A percentile compares a stretch with the other conserved stretches of the same genome.
Evolutionary conservation across 441 rosid genomes (phyloP).

Genomic region (Daphne laureola): DNA sequence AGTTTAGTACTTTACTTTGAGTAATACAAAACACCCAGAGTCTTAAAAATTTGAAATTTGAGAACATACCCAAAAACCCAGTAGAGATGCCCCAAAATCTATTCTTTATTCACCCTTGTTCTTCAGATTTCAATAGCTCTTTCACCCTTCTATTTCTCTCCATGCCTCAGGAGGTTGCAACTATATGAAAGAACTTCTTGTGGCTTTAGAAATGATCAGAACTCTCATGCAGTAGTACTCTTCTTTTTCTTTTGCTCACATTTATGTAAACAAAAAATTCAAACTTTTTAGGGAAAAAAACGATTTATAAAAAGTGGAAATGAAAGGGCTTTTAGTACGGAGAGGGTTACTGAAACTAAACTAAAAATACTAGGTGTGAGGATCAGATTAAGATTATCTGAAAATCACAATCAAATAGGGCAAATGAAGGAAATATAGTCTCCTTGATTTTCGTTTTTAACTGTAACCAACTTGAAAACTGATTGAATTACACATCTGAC

Average conservation of each 20-base stretch:
- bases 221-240: constrained; percentile 9
- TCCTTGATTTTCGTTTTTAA: constrained; percentile 27
- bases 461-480: constrained; percentile 13
- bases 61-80: constrained; percentile 13
- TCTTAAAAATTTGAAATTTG: no score
- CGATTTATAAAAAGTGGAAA: neutral
- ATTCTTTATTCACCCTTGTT: neutral
- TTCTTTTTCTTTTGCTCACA: neutral
- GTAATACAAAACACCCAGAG: no score
- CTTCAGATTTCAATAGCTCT: constrained; percentile 5
- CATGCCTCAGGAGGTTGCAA: neutral
- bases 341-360: no score
- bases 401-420: constrained; percentile 4
- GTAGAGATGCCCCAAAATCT: constrained; percentile 14
- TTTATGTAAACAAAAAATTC: neutral
- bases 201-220: constrained; percentile 9
- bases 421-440: constrained; percentile 21
- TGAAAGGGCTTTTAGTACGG: no score
- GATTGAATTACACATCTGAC: constrained; percentile 13
- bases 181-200: neutral
- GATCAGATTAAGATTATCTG: constrained; percentile 12
- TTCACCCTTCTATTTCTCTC: no score
- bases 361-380: neutral
- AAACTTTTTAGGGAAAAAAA: neutral
- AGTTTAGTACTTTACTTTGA: no score